phyloP scores from a whole-genome alignment of 805 yeast genomes.

The Groenewaldozyma tartarivorans region DNA sequence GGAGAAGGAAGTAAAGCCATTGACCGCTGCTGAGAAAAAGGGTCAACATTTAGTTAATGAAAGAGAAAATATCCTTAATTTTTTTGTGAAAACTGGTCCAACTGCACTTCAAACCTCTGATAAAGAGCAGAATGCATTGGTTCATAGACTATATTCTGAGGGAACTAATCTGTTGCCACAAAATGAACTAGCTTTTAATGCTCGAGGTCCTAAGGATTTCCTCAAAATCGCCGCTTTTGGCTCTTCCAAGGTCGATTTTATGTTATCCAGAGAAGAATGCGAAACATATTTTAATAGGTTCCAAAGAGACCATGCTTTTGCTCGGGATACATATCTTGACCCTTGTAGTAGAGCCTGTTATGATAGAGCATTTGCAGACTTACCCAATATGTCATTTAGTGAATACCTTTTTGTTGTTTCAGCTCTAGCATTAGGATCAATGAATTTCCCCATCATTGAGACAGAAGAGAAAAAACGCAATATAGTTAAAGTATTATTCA shows the following conservation, averaged over 20 bases:
- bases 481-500: constrained; percentile 1
- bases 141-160: constrained; percentile 3
- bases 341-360: constrained; percentile 1
- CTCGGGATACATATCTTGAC: neutral
- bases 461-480: neutral
- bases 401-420: constrained; percentile 1
- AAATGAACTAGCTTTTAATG: neutral
- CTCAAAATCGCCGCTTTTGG: constrained; percentile 3
- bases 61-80: constrained; percentile 1
- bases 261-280: constrained; percentile 2
- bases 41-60: neutral
- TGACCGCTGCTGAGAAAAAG: constrained; percentile 1
- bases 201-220: neutral
- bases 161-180: neutral
- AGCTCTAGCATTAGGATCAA: constrained; percentile 3
- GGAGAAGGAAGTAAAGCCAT: neutral
- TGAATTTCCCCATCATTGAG: neutral
- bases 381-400: neutral
- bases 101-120: neutral
- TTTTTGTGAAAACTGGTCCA: constrained; percentile 1
- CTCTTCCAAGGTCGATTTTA: neutral
- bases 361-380: constrained; percentile 2
- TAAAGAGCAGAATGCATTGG: constrained; percentile 3
- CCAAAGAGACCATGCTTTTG: neutral
- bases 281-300: neutral